A percentile compares a stretch with the other conserved stretches of the same genome.
These are phyloP conservation scores for Talaromyces sp. DNA, from an alignment of 2,329 filamentous ascomycete genomes.

Conservation along the genomic window DNA sequence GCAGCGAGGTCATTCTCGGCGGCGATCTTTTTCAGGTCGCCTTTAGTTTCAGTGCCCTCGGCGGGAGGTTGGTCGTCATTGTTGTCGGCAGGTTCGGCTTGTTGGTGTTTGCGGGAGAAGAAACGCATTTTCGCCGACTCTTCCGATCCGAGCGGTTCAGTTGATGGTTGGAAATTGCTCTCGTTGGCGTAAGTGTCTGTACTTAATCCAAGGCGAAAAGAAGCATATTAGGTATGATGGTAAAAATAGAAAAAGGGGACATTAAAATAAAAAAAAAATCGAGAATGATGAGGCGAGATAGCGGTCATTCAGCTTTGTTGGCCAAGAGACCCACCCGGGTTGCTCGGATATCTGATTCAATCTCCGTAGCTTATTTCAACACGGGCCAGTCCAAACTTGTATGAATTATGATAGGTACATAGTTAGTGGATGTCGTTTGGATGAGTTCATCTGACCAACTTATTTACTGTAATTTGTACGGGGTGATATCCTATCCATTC, in stretches of 20 bases:
- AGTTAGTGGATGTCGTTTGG: neutral
- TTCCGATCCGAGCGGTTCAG: neutral
- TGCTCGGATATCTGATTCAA: slow-evolving; percentile 2
- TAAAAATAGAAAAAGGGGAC: neutral
- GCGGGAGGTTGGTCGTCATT: slow-evolving; percentile 21
- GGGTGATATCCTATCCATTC: neutral
- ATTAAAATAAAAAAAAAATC: neutral
- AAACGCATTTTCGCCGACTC: slow-evolving; percentile 8
- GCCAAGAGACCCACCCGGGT: neutral
- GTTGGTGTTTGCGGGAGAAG: slow-evolving; percentile 14
- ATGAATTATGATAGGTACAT: too few relatives aligned
- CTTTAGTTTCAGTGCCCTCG: slow-evolving; percentile 5
- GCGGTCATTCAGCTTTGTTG: neutral
- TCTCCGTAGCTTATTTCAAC: neutral
- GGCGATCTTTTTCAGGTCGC: slow-evolving; percentile 28
- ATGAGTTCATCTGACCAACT: neutral
- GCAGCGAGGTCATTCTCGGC: slow-evolving; percentile 36
- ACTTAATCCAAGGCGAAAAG: too few relatives aligned
- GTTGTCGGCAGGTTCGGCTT: neutral
- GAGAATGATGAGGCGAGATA: neutral
- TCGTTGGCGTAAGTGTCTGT: too few relatives aligned
- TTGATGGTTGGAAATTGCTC: too few relatives aligned
- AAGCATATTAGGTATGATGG: too few relatives aligned
- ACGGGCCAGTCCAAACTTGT: neutral
- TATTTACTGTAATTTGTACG: neutral